These are phyloP conservation scores for Yamadazyma sp. DNA, from an alignment of 805 yeast species.

Conservation along the genomic window DNA sequence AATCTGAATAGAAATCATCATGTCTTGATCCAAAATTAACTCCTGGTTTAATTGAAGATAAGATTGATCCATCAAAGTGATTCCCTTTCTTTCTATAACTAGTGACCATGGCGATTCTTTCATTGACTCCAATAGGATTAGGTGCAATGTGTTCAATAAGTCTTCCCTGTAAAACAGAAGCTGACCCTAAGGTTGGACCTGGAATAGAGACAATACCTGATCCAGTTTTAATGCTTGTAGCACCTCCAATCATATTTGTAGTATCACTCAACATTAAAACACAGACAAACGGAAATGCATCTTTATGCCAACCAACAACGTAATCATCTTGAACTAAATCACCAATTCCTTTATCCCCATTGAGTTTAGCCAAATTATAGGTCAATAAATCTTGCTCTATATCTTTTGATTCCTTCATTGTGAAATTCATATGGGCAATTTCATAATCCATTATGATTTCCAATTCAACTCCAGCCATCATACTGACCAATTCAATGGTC, in stretches of 20 bases:
- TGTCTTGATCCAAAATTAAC: conserved; percentile 28
- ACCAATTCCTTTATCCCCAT: no score
- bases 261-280: conserved; percentile 15
- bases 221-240: conserved; percentile 15
- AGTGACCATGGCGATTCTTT: conserved; percentile 43
- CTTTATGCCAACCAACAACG: conserved; percentile 17
- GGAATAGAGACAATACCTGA: conserved; percentile 12
- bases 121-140: conserved; percentile 26
- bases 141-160: conserved; percentile 21
- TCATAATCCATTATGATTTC: conserved; percentile 25
- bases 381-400: no score
- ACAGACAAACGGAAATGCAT: conserved; percentile 14
- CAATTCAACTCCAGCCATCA: conserved; percentile 25
- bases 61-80: conserved; percentile 35
- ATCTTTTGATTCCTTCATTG: conserved; percentile 12
- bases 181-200: conserved; percentile 21
- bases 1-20: conserved; percentile 29
- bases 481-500: conserved; percentile 22
- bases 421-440: conserved; percentile 26
- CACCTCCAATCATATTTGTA: conserved; percentile 15
- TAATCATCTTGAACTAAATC: conserved; percentile 29
- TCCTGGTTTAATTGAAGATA: conserved; percentile 40
- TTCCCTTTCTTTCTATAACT: conserved; percentile 41
- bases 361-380: conserved; percentile 2
- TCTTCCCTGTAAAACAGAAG: conserved; percentile 21